These are phyloP conservation scores for Mucuna pruriens DNA, from an alignment of 306 rosid species.

Conservation along the genomic window DNA sequence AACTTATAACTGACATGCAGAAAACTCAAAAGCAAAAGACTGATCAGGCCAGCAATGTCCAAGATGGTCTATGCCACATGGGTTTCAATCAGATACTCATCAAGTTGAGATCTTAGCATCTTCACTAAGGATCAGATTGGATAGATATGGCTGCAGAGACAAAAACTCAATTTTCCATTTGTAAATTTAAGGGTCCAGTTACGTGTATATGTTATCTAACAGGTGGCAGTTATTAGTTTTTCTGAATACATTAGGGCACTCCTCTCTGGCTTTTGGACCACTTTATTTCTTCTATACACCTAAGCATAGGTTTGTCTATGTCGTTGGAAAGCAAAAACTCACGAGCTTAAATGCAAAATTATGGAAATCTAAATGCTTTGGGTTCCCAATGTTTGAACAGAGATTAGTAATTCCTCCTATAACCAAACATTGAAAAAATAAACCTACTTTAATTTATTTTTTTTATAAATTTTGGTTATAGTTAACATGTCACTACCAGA, in stretches of 20 bases:
- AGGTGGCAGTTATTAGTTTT: slow-evolving; percentile 6
- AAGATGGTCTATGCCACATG: slow-evolving; percentile 41
- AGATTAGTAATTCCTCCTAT: slow-evolving; percentile 6
- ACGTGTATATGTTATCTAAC: slow-evolving; percentile 24
- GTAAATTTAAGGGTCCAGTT: slow-evolving; percentile 39
- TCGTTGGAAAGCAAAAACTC: slow-evolving; percentile 25
- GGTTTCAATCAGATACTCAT: slow-evolving; percentile 6
- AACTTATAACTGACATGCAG: background rate
- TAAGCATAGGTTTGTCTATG: slow-evolving; percentile 11
- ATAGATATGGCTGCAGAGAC: slow-evolving; percentile 36
- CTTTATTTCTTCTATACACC: slow-evolving; percentile 17
- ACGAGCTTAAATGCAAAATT: background rate
- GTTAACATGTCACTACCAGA: slow-evolving; percentile 6
- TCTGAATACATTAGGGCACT: background rate
- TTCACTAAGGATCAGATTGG: slow-evolving; percentile 37
- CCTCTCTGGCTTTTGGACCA: slow-evolving; percentile 37
- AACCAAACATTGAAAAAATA: background rate
- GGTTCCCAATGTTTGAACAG: background rate
- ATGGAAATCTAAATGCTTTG: slow-evolving; percentile 24
- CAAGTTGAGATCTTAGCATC: slow-evolving; percentile 34
- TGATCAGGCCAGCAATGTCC: slow-evolving; percentile 14
- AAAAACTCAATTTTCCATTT: slow-evolving; percentile 29
- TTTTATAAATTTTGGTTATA: background rate
- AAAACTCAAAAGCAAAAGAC: slow-evolving; percentile 21
- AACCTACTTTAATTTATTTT: background rate